These are phyloP conservation scores for Plasmodium chabaudi DNA, from an alignment of 169 alveolate genomes.

Conservation along the genomic window DNA sequence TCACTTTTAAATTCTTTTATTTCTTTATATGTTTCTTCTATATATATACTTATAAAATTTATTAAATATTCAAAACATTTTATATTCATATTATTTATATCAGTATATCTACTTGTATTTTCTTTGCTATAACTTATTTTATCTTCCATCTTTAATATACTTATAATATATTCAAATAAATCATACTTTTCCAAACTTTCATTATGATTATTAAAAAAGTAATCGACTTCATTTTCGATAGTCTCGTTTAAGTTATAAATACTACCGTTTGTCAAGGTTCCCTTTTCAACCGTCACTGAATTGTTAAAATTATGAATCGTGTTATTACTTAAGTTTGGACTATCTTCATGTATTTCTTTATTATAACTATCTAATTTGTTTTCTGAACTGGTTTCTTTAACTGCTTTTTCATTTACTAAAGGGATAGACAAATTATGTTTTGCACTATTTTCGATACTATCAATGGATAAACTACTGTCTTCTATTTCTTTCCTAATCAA, in stretches of 20 bases:
- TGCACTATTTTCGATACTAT: not conserved
- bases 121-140: not conserved
- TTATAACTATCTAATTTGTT: too few relatives aligned
- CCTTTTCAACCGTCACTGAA: too few relatives aligned
- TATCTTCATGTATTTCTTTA: too few relatives aligned
- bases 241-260: too few relatives aligned
- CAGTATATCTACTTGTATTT: not conserved
- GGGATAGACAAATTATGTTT: not conserved
- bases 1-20: slow-evolving; percentile 54
- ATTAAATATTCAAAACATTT: slow-evolving; percentile 25
- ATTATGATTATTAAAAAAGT: not conserved
- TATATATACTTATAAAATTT: slow-evolving; percentile 26
- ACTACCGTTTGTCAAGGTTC: too few relatives aligned
- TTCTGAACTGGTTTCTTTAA: too few relatives aligned
- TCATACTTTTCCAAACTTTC: slow-evolving; percentile 31
- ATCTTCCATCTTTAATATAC: slow-evolving; percentile 20
- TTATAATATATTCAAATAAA: slow-evolving; percentile 52
- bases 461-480: not conserved
- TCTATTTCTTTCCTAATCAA: too few relatives aligned
- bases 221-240: too few relatives aligned
- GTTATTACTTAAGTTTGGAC: too few relatives aligned
- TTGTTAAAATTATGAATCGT: too few relatives aligned
- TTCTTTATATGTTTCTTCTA: slow-evolving; percentile 51
- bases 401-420: too few relatives aligned
- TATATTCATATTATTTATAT: slow-evolving; percentile 2